Evolutionary conservation across 2,329 filamentous ascomycete species (phyloP).

Genomic region (Colletotrichum spinosum): DNA sequence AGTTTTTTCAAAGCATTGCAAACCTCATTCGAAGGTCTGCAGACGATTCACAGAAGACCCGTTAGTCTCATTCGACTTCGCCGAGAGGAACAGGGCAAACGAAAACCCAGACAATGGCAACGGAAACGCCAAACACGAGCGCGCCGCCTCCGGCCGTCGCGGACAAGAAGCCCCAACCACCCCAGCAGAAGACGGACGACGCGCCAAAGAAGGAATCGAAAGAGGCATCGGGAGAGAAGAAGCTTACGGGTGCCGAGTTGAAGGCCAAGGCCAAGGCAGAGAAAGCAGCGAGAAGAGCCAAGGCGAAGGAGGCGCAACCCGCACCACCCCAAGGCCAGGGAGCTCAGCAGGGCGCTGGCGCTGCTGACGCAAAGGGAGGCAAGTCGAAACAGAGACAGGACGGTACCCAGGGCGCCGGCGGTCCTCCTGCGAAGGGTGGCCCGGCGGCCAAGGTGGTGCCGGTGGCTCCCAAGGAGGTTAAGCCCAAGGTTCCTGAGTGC

Average conservation of each 20-base stretch:
- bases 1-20: too few species aligned
- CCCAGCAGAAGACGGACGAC: slow-evolving; percentile 29
- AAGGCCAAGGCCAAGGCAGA: slow-evolving; percentile 93
- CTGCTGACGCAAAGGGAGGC: slow-evolving; percentile 59
- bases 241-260: slow-evolving; percentile 80
- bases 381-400: slow-evolving; percentile 63
- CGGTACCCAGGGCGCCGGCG: slow-evolving; percentile 45
- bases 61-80: neutral
- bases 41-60: neutral
- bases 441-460: slow-evolving; percentile 50
- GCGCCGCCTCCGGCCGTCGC: slow-evolving; percentile 19
- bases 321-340: slow-evolving; percentile 51
- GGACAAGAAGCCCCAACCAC: slow-evolving; percentile 28
- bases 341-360: slow-evolving; percentile 45
- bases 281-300: slow-evolving; percentile 86
- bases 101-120: slow-evolving; percentile 24
- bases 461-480: slow-evolving; percentile 61
- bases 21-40: too few species aligned
- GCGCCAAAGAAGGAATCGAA: slow-evolving; percentile 18
- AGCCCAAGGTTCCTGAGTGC: slow-evolving; percentile 73
- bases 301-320: slow-evolving; percentile 69
- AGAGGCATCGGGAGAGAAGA: slow-evolving; percentile 54
- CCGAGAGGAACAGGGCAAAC: neutral
- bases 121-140: slow-evolving; percentile 28
- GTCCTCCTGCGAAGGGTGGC: slow-evolving; percentile 45